Conservation (phyloP, 2,329 filamentous ascomycete genomes). For the Colletotrichum scovillei region DNA sequence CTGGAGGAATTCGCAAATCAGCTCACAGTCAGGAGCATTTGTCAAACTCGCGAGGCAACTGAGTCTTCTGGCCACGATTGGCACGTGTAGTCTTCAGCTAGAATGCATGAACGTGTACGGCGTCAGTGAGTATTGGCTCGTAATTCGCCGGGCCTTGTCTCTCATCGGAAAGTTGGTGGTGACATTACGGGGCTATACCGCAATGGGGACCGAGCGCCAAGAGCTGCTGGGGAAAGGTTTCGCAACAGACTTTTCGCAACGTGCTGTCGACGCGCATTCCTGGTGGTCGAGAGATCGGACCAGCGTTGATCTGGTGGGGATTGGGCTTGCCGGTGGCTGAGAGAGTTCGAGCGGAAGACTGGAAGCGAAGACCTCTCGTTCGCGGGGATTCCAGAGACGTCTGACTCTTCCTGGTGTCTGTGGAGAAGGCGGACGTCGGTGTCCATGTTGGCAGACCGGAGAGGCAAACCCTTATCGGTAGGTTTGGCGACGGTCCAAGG, state of each 20-base stretch:
- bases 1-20: background rate
- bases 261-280: constrained; percentile 29
- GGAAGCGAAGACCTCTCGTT: background rate
- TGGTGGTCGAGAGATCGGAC: constrained; percentile 21
- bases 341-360: background rate
- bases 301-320: constrained; percentile 14
- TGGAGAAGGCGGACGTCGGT: background rate
- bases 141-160: background rate
- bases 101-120: background rate
- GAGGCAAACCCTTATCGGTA: constrained; percentile 22
- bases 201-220: constrained; percentile 31
- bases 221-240: constrained; percentile 3
- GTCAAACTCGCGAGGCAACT: background rate
- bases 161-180: background rate
- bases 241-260: constrained; percentile 30
- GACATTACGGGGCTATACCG: constrained; percentile 21
- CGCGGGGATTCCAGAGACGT: constrained; percentile 7
- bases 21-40: background rate
- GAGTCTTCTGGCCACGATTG: constrained; percentile 2
- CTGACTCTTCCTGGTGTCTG: constrained; percentile 5
- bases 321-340: constrained; percentile 16
- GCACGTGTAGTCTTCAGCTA: constrained; percentile 8
- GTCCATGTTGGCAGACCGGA: constrained; percentile 18
- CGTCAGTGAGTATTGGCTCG: background rate
- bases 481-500: constrained; percentile 8